Conservation (phyloP, 2,329 filamentous ascomycete genomes). For the Exophiala dermatitidis region DNA sequence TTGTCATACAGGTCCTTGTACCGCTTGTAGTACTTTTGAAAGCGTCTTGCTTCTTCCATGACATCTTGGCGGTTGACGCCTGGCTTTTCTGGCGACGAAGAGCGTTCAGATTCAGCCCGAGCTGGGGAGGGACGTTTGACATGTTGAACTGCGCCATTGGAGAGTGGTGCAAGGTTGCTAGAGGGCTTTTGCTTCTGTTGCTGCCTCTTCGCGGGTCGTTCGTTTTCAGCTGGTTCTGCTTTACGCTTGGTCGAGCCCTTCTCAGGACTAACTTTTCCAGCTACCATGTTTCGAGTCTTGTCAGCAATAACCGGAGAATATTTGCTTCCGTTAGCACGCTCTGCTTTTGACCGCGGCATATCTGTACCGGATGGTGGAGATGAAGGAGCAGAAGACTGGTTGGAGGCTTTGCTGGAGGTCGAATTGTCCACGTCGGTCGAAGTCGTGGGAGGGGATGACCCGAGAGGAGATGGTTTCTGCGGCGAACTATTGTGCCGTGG, state of each 20-base stretch:
- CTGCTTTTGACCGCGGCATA: slow-evolving; percentile 28
- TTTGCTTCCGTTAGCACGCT: slow-evolving; percentile 26
- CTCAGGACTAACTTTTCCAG: slow-evolving; percentile 13
- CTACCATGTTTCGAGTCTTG: slow-evolving; percentile 15
- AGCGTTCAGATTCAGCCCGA: slow-evolving; percentile 19
- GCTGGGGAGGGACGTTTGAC: slow-evolving; percentile 11
- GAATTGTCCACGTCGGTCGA: slow-evolving; percentile 50
- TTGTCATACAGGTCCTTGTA: slow-evolving; percentile 51
- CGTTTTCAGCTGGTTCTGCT: slow-evolving; percentile 30
- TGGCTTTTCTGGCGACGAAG: slow-evolving; percentile 30
- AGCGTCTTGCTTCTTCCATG: slow-evolving; percentile 38
- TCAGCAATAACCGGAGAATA: slow-evolving; percentile 27
- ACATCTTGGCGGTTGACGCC: slow-evolving; percentile 35
- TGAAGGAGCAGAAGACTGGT: slow-evolving; percentile 40
- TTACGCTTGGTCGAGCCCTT: slow-evolving; percentile 40
- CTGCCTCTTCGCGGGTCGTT: slow-evolving; percentile 30
- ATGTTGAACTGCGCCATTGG: slow-evolving; percentile 4
- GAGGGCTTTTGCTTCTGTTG: slow-evolving; percentile 23
- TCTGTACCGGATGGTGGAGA: slow-evolving; percentile 35
- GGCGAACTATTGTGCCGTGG: slow-evolving; percentile 45
- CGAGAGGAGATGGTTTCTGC: slow-evolving; percentile 55
- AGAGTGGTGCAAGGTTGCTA: slow-evolving; percentile 27
- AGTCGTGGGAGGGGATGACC: slow-evolving; percentile 55
- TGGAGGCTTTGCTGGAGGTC: slow-evolving; percentile 34
- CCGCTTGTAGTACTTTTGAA: slow-evolving; percentile 52